Evolutionary conservation across 306 rosid genomes (phyloP).

Genomic region (Prunus campanulata): DNA sequence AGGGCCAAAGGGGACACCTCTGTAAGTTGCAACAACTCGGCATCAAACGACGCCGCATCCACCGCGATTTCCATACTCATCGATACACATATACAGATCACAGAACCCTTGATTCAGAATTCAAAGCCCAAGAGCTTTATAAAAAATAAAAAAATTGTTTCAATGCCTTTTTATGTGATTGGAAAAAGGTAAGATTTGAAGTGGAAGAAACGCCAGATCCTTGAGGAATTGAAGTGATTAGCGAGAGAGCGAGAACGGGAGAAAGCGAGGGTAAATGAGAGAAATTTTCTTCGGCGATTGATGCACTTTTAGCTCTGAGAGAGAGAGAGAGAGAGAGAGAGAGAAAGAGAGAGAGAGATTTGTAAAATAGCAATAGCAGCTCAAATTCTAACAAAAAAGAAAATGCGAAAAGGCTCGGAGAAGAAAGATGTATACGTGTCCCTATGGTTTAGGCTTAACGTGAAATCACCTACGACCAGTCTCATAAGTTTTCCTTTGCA

Average conservation of each 20-base stretch:
- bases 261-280: constrained; percentile 15
- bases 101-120: constrained; percentile 38
- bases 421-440: constrained; percentile 28
- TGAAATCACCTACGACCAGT: neutral
- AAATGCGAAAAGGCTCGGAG: neutral
- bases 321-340: constrained; percentile 10
- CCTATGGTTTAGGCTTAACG: neutral
- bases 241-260: constrained; percentile 5
- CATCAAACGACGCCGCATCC: constrained; percentile 82
- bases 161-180: constrained; percentile 6
- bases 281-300: constrained; percentile 37
- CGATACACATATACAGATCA: constrained; percentile 35
- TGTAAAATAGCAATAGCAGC: constrained; percentile 23
- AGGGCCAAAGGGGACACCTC: constrained; percentile 80
- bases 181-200: neutral
- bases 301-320: constrained; percentile 40
- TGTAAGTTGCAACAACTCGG: constrained; percentile 81
- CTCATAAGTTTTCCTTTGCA: neutral
- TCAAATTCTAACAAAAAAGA: constrained; percentile 16
- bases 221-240: constrained; percentile 30
- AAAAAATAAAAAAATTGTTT: neutral
- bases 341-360: neutral
- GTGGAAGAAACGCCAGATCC: constrained; percentile 28
- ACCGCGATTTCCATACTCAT: constrained; percentile 74
- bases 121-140: neutral